These are phyloP conservation scores for Pichia gijzeniarum DNA, from an alignment of 805 yeast species.

Conservation along the genomic window DNA sequence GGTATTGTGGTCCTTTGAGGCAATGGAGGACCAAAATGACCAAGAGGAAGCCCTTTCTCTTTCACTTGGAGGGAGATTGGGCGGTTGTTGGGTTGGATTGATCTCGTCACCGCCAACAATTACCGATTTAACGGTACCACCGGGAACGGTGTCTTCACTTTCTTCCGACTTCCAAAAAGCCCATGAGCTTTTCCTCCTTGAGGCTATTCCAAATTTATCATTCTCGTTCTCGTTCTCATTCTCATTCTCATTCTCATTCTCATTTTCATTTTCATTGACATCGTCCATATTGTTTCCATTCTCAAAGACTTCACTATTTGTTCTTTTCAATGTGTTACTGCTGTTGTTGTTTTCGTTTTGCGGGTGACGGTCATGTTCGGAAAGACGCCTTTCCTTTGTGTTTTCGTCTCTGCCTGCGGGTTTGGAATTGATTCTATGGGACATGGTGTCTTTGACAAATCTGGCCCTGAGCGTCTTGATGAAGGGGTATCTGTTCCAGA, in stretches of 20 bases:
- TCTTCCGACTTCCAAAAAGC: constrained; percentile 20
- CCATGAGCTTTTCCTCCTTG: constrained; percentile 21
- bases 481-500: too few relatives aligned
- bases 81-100: too few relatives aligned
- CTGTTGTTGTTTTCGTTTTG: too few relatives aligned
- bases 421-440: too few relatives aligned
- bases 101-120: too few relatives aligned
- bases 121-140: not conserved
- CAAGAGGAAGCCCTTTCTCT: constrained; percentile 20
- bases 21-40: constrained; percentile 24
- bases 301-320: constrained; percentile 5
- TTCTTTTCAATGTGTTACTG: not conserved
- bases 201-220: not conserved
- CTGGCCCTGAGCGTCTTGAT: too few relatives aligned
- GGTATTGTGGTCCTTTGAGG: not conserved
- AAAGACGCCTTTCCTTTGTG: not conserved
- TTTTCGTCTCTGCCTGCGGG: too few relatives aligned
- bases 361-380: not conserved
- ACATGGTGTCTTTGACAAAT: too few relatives aligned
- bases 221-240: not conserved
- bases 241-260: not conserved
- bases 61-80: not conserved
- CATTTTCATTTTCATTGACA: too few relatives aligned
- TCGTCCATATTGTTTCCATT: not conserved
- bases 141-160: not conserved